Conservation (phyloP, 1,139 yeast genomes). For the Suhomyces bolitotheri region DNA sequence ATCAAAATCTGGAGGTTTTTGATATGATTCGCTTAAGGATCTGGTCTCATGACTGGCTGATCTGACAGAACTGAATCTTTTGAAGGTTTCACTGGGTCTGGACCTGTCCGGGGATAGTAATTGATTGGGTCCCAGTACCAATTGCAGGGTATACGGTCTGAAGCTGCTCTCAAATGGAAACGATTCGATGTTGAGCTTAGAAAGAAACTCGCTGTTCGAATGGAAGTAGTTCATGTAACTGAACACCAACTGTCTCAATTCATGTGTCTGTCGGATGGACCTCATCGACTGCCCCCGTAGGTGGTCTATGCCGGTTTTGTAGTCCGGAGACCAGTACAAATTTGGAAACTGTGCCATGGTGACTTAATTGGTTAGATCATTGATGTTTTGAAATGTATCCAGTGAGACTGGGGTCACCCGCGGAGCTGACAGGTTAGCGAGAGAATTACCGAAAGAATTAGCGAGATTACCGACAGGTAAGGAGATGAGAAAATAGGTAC, state of each 20-base stretch:
- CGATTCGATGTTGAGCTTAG: conserved; percentile 28
- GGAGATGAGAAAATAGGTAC: too few relatives aligned
- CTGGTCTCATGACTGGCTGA: conserved; percentile 7
- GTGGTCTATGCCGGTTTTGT: conserved; percentile 36
- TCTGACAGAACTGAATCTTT: conserved; percentile 16
- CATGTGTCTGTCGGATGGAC: conserved; percentile 45
- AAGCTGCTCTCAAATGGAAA: conserved; percentile 27
- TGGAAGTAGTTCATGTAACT: conserved; percentile 40
- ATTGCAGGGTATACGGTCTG: conserved; percentile 13
- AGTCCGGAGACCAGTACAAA: conserved; percentile 48
- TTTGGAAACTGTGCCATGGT: conserved; percentile 29
- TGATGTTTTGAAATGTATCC: neutral
- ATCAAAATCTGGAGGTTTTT: neutral
- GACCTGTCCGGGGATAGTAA: conserved; percentile 4
- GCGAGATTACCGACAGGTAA: too few relatives aligned
- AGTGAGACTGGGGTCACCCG: neutral
- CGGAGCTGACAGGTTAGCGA: neutral
- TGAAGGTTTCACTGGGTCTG: conserved; percentile 11
- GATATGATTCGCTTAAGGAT: conserved; percentile 2
- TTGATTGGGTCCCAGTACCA: neutral
- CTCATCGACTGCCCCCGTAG: conserved; percentile 32
- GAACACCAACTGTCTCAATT: conserved; percentile 41
- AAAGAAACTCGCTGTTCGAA: conserved; percentile 38
- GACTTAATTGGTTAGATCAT: neutral
- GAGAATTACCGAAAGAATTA: too few relatives aligned